A percentile compares a stretch with the other conserved stretches of the same genome.
phyloP scores from a whole-genome alignment of 768 basidiomycete species.

The Boletellus ananas region DNA sequence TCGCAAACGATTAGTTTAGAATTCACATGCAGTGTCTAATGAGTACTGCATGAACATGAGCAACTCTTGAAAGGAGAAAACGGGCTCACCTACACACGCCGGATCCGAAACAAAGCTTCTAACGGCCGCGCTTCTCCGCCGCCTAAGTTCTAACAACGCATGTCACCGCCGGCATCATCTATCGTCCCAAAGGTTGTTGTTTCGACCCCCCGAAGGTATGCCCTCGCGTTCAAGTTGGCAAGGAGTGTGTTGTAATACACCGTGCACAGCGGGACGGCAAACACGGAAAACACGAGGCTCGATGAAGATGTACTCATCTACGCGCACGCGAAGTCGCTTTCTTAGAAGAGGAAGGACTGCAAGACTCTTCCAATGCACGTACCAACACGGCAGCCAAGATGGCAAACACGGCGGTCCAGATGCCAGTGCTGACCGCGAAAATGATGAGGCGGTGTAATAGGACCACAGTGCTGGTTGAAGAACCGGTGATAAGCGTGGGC shows the following conservation, averaged over 20 bases:
- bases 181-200: no score
- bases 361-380: not conserved
- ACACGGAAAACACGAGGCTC: not conserved
- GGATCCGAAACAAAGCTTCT: no score
- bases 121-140: no score
- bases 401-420: not conserved
- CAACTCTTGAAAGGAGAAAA: no score
- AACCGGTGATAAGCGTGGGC: not conserved
- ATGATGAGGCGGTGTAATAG: not conserved
- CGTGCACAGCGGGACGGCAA: constrained; percentile 1
- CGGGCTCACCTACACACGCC: no score
- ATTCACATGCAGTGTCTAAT: no score
- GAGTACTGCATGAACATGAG: no score
- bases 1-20: no score
- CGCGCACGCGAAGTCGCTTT: not conserved
- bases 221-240: constrained; percentile 5
- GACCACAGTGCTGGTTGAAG: not conserved
- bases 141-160: no score
- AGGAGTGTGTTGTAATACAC: constrained; percentile 6
- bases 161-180: no score
- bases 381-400: not conserved
- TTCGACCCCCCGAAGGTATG: not conserved
- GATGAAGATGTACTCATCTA: not conserved
- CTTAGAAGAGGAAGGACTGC: no score
- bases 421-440: not conserved